phyloP scores from a whole-genome alignment of 176 grass and related monocot genomes.

The Miscanthus lutarioriparius region DNA sequence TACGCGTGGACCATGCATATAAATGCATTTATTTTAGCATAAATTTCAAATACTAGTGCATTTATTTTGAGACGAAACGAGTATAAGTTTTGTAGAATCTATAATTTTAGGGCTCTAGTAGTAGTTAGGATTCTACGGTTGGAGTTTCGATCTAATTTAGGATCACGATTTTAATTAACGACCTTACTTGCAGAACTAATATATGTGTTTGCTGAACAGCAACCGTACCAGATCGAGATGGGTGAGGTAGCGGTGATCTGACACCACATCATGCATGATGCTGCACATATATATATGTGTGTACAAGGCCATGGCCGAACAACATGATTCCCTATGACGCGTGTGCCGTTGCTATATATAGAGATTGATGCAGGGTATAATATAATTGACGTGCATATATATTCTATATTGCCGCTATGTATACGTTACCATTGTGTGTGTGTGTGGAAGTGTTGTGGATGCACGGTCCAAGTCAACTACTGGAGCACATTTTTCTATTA shows the following conservation, averaged over 20 bases:
- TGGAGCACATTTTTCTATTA: constrained; percentile 16
- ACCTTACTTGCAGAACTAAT: not conserved
- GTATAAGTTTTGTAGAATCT: too few relatives aligned
- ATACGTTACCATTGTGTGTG: not conserved
- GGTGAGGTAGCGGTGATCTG: not conserved
- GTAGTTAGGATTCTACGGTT: not conserved
- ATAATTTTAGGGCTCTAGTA: not conserved
- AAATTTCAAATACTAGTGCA: too few relatives aligned
- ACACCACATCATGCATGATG: not conserved
- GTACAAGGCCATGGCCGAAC: not conserved
- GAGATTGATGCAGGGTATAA: constrained; percentile 20
- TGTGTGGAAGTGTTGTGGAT: not conserved
- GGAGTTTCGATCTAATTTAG: not conserved
- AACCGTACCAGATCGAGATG: not conserved
- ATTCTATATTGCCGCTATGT: not conserved
- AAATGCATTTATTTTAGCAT: not conserved
- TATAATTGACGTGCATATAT: not conserved
- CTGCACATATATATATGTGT: not conserved
- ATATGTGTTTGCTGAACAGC: not conserved
- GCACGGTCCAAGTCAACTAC: constrained; percentile 36
- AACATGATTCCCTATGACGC: not conserved
- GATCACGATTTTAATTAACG: not conserved
- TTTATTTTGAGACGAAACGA: not conserved
- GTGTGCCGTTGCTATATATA: constrained; percentile 1
- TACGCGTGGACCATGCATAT: too few relatives aligned